Evolutionary conservation across 2,329 filamentous ascomycete genomes (phyloP).

Genomic region (Calonectria henricotiae): DNA sequence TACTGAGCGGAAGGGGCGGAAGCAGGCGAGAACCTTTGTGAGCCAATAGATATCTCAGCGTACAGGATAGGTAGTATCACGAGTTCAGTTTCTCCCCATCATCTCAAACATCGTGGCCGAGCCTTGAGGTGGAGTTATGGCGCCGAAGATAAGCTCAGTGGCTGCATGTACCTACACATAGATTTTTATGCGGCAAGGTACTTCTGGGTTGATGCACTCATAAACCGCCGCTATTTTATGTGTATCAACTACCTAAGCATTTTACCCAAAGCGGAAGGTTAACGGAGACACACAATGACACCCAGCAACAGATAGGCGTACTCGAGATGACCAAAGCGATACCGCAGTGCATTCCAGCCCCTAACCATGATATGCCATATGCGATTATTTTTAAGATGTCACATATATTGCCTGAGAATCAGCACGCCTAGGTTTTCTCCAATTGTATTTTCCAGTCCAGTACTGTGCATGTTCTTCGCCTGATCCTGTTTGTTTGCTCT

Average conservation of each 20-base stretch:
- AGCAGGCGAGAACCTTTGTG: not conserved
- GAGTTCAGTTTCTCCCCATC: slow-evolving; percentile 2
- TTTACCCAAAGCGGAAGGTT: slow-evolving; percentile 29
- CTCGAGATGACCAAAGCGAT: not conserved
- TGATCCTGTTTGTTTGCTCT: not conserved
- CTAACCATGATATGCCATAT: too few species aligned
- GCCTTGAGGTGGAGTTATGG: slow-evolving; percentile 10
- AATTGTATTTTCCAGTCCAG: too few species aligned
- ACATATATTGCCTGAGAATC: not conserved
- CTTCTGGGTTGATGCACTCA: not conserved
- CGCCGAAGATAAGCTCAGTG: slow-evolving; percentile 10
- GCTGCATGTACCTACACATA: not conserved
- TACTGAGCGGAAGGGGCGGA: not conserved
- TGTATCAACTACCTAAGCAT: not conserved
- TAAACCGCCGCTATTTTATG: not conserved
- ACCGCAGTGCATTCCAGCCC: not conserved
- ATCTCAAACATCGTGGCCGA: not conserved
- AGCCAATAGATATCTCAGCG: slow-evolving; percentile 4
- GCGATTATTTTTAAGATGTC: too few species aligned
- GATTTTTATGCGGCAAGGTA: not conserved
- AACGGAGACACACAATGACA: slow-evolving; percentile 14
- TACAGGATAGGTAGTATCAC: slow-evolving; percentile 3
- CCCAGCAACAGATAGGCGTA: slow-evolving; percentile 17
- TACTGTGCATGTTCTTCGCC: too few species aligned
- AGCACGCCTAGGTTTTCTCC: not conserved